These are phyloP conservation scores for Xylaria sp. DNA, from an alignment of 2,329 filamentous ascomycete species.

Conservation along the genomic window DNA sequence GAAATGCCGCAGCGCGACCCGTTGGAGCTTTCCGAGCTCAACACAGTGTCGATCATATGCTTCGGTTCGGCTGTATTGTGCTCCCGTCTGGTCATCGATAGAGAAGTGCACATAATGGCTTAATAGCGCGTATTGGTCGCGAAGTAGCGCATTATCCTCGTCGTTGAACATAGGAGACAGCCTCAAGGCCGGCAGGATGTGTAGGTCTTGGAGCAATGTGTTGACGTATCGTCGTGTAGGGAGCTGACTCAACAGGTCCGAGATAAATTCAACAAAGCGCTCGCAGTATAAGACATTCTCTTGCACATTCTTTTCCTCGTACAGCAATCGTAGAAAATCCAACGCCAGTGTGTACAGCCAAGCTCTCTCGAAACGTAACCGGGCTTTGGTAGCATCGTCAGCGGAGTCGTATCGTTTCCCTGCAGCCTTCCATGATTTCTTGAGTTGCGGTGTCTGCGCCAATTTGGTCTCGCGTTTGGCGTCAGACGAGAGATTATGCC, in stretches of 20 bases:
- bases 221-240: constrained; percentile 96
- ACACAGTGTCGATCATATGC: constrained; percentile 84
- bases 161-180: constrained; percentile 82
- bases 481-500: constrained; percentile 90
- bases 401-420: constrained; percentile 87
- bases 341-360: constrained; percentile 91
- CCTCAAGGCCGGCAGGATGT: constrained; percentile 80
- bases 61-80: constrained; percentile 76
- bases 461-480: constrained; percentile 77
- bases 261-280: constrained; percentile 89
- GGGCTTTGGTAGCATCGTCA: constrained; percentile 81
- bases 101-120: constrained; percentile 89
- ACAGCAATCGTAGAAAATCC: constrained; percentile 82
- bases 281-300: constrained; percentile 87
- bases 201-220: constrained; percentile 84
- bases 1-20: constrained; percentile 82
- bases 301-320: constrained; percentile 63
- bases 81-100: constrained; percentile 89
- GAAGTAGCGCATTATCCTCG: constrained; percentile 78
- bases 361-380: constrained; percentile 87
- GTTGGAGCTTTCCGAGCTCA: constrained; percentile 80
- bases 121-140: constrained; percentile 83
- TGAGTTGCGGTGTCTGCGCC: constrained; percentile 77
- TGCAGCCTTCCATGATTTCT: constrained; percentile 90
- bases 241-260: constrained; percentile 90